These are phyloP conservation scores for Chloranthus sessilifolius DNA, from an alignment of 164 flowering plant species.

Conservation along the genomic window DNA sequence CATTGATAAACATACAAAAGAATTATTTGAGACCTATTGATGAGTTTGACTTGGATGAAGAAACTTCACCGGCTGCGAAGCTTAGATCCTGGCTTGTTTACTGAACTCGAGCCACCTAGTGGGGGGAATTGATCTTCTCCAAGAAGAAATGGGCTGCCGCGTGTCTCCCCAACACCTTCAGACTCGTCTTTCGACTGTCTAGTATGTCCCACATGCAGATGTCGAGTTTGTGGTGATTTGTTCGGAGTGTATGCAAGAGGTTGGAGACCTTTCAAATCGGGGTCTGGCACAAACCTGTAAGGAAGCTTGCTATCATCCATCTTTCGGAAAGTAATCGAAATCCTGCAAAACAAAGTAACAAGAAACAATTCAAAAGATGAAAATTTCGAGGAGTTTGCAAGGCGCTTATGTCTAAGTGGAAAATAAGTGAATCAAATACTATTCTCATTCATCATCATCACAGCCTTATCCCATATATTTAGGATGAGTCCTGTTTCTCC, in stretches of 20 bases:
- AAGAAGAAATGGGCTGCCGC: not conserved
- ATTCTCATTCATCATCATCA: too few species aligned
- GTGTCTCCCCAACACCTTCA: not conserved
- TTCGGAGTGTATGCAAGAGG: slow-evolving; percentile 49
- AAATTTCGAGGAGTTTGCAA: too few species aligned
- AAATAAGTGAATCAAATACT: too few species aligned
- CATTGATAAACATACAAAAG: too few species aligned
- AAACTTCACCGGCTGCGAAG: too few species aligned
- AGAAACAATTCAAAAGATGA: not conserved
- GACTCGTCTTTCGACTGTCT: not conserved
- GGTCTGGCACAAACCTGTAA: slow-evolving; percentile 45
- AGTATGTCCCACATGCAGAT: not conserved
- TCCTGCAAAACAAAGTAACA: slow-evolving; percentile 33
- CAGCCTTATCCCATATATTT: too few species aligned
- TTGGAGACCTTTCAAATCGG: slow-evolving; percentile 70
- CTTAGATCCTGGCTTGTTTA: not conserved
- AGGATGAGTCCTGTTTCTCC: too few species aligned
- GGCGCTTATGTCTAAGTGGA: too few species aligned
- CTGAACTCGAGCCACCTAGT: slow-evolving; percentile 19
- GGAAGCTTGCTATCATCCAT: slow-evolving; percentile 84
- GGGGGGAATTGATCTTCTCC: slow-evolving; percentile 36
- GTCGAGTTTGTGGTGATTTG: slow-evolving; percentile 11
- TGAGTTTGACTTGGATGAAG: too few species aligned
- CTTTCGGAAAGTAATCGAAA: slow-evolving; percentile 92
- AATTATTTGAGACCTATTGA: too few species aligned